A percentile compares a stretch with the other conserved stretches of the same genome.
Evolutionary conservation across 2,329 filamentous ascomycete genomes (phyloP).

Genomic region (Cercospora brassicicola): DNA sequence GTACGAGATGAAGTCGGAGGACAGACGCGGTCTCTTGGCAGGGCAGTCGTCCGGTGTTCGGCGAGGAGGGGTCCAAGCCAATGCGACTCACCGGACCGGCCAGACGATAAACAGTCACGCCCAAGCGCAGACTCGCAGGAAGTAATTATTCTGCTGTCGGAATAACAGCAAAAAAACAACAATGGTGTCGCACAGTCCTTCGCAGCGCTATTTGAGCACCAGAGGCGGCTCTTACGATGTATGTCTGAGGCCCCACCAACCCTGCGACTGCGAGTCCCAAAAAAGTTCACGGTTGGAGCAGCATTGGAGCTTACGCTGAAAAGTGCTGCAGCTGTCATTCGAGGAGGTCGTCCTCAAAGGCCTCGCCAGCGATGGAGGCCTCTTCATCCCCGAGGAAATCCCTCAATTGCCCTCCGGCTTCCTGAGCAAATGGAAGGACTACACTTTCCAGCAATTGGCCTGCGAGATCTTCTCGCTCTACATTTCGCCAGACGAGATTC

Average conservation of each 20-base stretch:
- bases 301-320: conserved; percentile 37
- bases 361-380: conserved; percentile 79
- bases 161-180: neutral
- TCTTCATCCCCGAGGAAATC: conserved; percentile 84
- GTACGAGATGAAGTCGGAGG: conserved; percentile 11
- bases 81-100: conserved; percentile 7
- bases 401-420: conserved; percentile 64
- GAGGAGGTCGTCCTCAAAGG: conserved; percentile 90
- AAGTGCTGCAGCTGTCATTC: conserved; percentile 68
- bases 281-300: conserved; percentile 5
- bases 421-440: conserved; percentile 70
- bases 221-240: conserved; percentile 64
- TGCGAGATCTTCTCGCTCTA: conserved; percentile 84
- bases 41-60: conserved; percentile 1
- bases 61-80: conserved; percentile 6
- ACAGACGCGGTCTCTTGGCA: neutral
- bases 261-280: neutral
- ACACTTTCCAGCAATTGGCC: conserved; percentile 78
- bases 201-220: conserved; percentile 63
- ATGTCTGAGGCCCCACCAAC: conserved; percentile 33
- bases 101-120: neutral
- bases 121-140: neutral
- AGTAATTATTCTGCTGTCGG: neutral
- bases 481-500: conserved; percentile 81
- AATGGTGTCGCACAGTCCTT: conserved; percentile 49